Evolutionary conservation across 225 moss, liverwort and hornwort genomes (phyloP), one percentile per base, ranked within the genome.

Genomic region (Sphagnum tenellum): DNA sequence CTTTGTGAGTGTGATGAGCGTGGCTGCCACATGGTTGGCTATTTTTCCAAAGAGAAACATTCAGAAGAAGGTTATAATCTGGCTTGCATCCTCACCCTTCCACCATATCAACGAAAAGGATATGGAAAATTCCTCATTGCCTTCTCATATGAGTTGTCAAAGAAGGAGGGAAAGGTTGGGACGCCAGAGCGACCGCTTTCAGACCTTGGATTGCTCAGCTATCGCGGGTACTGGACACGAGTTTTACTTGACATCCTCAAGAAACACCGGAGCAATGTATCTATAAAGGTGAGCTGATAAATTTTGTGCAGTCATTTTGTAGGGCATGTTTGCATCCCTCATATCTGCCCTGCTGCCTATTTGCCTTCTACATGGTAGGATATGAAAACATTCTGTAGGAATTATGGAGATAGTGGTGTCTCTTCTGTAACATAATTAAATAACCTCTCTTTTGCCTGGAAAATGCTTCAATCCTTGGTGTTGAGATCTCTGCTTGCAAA

Each of bases 21-120:
- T 72, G 91, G 91, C 57, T 80, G 89, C 61, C 94, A 95, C 79
- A 73, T 91, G 52, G 94, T 95, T 9, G 94, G 94, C 60, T 95
- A 95, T 65, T 95, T 95, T 70, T 95, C 94, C 8, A 95, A 95
- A 29, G 94, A 95, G 67, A 95, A 95, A 14, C 84, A 72, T 63
- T 95, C 94, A 64, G 86, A 83, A 70, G 91, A 95, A 73, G 94
- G 92, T 68, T 95, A 91, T 72, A 95, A 95, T 59, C 77, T 95
- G 73, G 94, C 94, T 4, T 95, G 94, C 76, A 95, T 95, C 63
- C 70, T 95, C 57, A 95, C 91, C 64, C 82, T 95, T 57, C 95
- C 95, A 56, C 95, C 95, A 48, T 95, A 82, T 71, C 95, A 95
- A 75, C 94, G 94, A 47, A 95, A 89, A 89, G 94, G 94, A 56